A percentile compares a stretch with the other conserved stretches of the same genome.
These are phyloP conservation scores for Lactarius quietus DNA, from an alignment of 768 basidiomycete genomes.

Conservation along the genomic window DNA sequence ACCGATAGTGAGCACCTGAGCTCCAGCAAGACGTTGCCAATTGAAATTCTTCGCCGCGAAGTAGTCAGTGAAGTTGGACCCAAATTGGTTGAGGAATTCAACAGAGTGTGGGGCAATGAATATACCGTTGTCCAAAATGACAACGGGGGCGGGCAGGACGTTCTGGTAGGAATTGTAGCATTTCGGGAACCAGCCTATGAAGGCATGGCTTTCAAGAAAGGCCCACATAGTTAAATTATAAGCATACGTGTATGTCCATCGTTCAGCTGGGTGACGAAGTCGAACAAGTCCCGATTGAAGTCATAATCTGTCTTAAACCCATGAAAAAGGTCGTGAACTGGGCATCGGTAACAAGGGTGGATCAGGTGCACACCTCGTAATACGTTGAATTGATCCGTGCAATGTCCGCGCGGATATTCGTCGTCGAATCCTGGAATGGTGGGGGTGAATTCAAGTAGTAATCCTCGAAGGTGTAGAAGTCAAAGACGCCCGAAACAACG, in stretches of 20 bases:
- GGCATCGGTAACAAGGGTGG: background rate
- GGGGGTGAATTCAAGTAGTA: constrained; percentile 37
- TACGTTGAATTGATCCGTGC: constrained; percentile 45
- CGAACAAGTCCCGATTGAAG: constrained; percentile 57
- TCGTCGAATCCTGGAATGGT: constrained; percentile 46
- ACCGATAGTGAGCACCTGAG: constrained; percentile 51
- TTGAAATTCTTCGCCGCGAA: constrained; percentile 46
- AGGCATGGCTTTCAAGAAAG: background rate
- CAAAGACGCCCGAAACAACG: constrained; percentile 34
- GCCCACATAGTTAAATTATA: background rate
- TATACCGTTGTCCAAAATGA: constrained; percentile 33
- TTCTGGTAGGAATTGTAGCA: constrained; percentile 48
- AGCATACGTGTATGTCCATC: constrained; percentile 61
- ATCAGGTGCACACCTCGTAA: constrained; percentile 38
- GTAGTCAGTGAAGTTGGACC: constrained; percentile 43
- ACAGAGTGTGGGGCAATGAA: constrained; percentile 55
- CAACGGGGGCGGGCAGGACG: constrained; percentile 51
- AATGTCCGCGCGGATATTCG: constrained; percentile 49
- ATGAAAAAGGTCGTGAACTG: background rate
- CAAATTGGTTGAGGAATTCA: constrained; percentile 46
- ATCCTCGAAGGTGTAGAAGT: constrained; percentile 42
- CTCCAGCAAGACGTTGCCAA: constrained; percentile 60
- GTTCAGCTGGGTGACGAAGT: constrained; percentile 54
- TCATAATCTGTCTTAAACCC: constrained; percentile 58
- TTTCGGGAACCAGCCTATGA: constrained; percentile 50